Evolutionary conservation across 169 alveolate species (phyloP).

Genomic region (Toxoplasma gondii): DNA sequence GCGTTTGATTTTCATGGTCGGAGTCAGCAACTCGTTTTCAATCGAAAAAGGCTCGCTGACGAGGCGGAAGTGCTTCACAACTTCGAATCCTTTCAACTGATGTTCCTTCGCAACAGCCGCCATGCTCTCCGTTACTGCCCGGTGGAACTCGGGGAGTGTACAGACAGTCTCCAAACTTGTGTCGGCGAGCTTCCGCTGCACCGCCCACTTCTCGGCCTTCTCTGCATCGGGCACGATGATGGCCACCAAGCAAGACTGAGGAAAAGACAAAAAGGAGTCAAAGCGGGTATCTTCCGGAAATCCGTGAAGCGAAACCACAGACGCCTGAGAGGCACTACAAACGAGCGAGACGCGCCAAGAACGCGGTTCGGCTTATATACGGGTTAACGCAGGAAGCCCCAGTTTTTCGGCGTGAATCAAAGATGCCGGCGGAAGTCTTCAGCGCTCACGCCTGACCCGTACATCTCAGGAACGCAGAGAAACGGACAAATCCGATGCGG

Average conservation of each 20-base stretch:
- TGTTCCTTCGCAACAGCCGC: constrained; percentile 50
- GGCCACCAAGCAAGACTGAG: constrained; percentile 63
- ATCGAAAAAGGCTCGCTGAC: constrained; percentile 68
- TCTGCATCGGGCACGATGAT: constrained; percentile 63
- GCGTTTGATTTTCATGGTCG: constrained; percentile 71
- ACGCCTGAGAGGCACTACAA: too few species aligned
- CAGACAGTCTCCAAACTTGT: constrained; percentile 30
- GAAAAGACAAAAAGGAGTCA: neutral
- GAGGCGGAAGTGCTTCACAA: constrained; percentile 51
- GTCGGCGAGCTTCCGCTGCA: constrained; percentile 6
- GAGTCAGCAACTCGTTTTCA: constrained; percentile 71
- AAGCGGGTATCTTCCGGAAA: neutral
- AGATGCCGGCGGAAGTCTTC: too few species aligned
- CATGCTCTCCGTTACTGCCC: constrained; percentile 56
- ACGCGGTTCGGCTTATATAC: too few species aligned
- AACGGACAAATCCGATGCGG: too few species aligned
- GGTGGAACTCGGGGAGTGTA: constrained; percentile 42
- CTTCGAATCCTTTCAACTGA: constrained; percentile 66
- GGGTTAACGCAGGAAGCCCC: too few species aligned
- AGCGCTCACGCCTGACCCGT: too few species aligned
- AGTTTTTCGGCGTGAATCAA: too few species aligned
- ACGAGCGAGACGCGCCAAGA: too few species aligned
- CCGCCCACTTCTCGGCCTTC: constrained; percentile 50
- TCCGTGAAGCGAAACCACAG: too few species aligned
- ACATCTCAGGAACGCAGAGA: too few species aligned